A percentile compares a stretch with the other conserved stretches of the same genome.
Conservation (phyloP, 2,329 filamentous ascomycete species). For the Clonostachys byssicola region DNA sequence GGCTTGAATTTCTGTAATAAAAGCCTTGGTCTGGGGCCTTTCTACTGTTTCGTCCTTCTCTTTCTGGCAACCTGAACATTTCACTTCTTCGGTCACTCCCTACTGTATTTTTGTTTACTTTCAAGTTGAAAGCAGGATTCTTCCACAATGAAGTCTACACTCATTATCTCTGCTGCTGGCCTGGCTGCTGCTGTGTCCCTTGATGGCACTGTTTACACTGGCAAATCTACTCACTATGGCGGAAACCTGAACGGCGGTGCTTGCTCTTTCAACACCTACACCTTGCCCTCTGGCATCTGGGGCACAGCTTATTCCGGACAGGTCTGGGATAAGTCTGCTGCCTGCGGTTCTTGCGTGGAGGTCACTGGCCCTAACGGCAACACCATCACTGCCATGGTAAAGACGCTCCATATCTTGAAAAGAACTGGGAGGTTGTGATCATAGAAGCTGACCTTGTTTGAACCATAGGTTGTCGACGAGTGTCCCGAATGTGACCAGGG, state of each 20-base stretch:
- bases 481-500: slow-evolving; percentile 32
- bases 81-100: too few species aligned
- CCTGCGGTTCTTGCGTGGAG: slow-evolving; percentile 59
- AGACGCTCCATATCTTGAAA: slow-evolving; percentile 2
- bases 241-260: slow-evolving; percentile 54
- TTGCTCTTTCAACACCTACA: slow-evolving; percentile 62
- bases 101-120: too few species aligned
- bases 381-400: slow-evolving; percentile 60
- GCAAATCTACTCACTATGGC: slow-evolving; percentile 42
- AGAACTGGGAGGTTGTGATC: slow-evolving; percentile 2
- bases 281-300: slow-evolving; percentile 50
- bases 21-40: too few species aligned
- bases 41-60: too few species aligned
- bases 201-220: slow-evolving; percentile 5
- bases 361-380: slow-evolving; percentile 55
- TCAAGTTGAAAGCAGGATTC: too few species aligned
- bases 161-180: background rate
- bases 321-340: slow-evolving; percentile 49
- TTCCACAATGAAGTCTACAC: too few species aligned
- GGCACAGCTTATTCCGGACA: slow-evolving; percentile 58
- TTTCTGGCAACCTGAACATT: too few species aligned
- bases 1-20: too few species aligned
- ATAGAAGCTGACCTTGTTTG: background rate
- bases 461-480: slow-evolving; percentile 36
- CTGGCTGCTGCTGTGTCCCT: background rate